phyloP scores from a whole-genome alignment of 169 alveolate genomes.

The Babesia ovis region DNA sequence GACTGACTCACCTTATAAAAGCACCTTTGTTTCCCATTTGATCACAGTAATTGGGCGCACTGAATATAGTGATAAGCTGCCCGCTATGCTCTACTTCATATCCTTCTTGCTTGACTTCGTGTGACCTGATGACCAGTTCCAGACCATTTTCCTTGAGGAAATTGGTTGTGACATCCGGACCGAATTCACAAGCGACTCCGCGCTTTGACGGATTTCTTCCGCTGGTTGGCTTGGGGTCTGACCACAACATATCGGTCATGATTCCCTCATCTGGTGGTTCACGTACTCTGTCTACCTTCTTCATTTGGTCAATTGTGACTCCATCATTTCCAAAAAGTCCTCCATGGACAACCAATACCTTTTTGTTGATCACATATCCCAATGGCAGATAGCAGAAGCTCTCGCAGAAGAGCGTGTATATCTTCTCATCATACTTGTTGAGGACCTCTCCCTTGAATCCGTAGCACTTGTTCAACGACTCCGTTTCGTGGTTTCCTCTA shows the following conservation, averaged over 20 bases:
- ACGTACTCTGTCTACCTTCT: conserved; percentile 88
- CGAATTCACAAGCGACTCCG: conserved; percentile 95
- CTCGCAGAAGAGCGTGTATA: conserved; percentile 90
- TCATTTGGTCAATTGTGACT: conserved; percentile 91
- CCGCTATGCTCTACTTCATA: conserved; percentile 97
- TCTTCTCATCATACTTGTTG: conserved; percentile 93
- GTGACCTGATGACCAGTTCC: conserved; percentile 92
- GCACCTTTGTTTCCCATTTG: conserved; percentile 99
- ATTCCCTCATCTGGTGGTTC: conserved; percentile 94
- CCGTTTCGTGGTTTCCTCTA: conserved; percentile 99
- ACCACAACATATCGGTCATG: conserved; percentile 97
- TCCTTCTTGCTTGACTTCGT: conserved; percentile 98
- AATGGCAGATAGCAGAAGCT: conserved; percentile 96
- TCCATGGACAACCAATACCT: conserved; percentile 97
- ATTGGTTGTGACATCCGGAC: conserved; percentile 95
- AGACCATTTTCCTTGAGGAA: conserved; percentile 90
- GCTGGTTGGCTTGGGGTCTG: conserved; percentile 93
- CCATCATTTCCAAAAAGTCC: conserved; percentile 94
- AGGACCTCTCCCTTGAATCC: conserved; percentile 98
- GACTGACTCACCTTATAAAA: conserved; percentile 75
- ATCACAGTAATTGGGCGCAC: conserved; percentile 99
- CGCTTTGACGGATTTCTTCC: conserved; percentile 97
- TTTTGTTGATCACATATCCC: conserved; percentile 92
- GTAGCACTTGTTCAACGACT: conserved; percentile 94
- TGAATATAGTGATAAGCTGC: conserved; percentile 95